A percentile compares a stretch with the other conserved stretches of the same genome.
phyloP scores from a whole-genome alignment of 768 basidiomycete genomes.

The Melanogaster broomeanus region DNA sequence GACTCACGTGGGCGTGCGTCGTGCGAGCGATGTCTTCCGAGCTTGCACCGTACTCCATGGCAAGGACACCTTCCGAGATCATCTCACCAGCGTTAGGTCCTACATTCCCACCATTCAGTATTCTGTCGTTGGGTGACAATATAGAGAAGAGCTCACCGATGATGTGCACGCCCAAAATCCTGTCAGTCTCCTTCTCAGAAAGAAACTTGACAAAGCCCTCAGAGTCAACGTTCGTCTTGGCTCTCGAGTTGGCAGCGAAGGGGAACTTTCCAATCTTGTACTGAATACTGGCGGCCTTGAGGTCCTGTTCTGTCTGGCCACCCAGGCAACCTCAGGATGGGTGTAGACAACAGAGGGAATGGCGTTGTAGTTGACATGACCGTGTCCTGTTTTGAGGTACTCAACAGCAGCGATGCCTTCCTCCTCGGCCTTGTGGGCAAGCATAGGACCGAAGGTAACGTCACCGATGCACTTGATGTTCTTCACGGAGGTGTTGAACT shows the following conservation, averaged over 20 bases:
- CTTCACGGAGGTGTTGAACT: slow-evolving; percentile 89
- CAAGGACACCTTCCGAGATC: slow-evolving; percentile 88
- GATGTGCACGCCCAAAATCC: slow-evolving; percentile 91
- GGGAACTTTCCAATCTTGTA: slow-evolving; percentile 96
- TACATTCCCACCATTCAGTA: slow-evolving; percentile 10
- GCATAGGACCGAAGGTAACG: slow-evolving; percentile 98
- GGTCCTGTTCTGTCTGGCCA: slow-evolving; percentile 95
- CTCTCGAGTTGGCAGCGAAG: slow-evolving; percentile 93
- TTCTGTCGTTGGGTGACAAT: background rate
- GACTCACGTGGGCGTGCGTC: slow-evolving; percentile 85
- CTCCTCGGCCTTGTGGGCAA: slow-evolving; percentile 98
- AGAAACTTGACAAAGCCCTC: slow-evolving; percentile 94
- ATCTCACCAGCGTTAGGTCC: slow-evolving; percentile 96
- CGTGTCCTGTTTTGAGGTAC: slow-evolving; percentile 88
- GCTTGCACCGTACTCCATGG: slow-evolving; percentile 94
- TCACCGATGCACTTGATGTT: slow-evolving; percentile 97
- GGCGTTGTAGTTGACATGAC: slow-evolving; percentile 94
- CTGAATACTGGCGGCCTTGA: slow-evolving; percentile 85
- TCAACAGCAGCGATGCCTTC: slow-evolving; percentile 98
- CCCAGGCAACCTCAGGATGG: slow-evolving; percentile 92
- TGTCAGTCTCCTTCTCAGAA: slow-evolving; percentile 93
- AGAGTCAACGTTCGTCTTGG: slow-evolving; percentile 91
- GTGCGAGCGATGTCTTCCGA: slow-evolving; percentile 93
- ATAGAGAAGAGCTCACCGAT: slow-evolving; percentile 53
- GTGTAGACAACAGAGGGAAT: slow-evolving; percentile 98